Base-by-base conservation (phyloP, 345 rosid species). In the Salix suchowensis region DNA sequence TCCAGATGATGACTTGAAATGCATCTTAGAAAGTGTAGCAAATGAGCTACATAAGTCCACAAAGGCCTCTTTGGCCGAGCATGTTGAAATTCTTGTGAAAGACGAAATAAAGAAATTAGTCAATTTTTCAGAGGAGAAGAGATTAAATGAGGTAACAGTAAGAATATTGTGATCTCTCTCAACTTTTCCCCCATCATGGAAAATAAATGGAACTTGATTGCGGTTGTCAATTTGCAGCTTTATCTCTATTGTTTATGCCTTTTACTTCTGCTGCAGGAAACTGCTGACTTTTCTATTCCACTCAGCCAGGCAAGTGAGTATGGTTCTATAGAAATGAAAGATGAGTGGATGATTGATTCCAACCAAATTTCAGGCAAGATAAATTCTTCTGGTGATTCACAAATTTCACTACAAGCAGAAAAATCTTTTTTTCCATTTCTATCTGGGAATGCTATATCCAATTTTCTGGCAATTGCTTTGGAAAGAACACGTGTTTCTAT, bases 11-110 rank as follows among this genome's bases (percentile, higher is more conserved):
- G 71, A 78, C 68, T 70, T 84, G 61, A 70, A 85, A 36, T 69
- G 81, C 83, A 83, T 92, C 65, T 73, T 85, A 55, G 88, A 83
- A 84, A 77, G 77, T 80, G 87, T 92, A 37, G 90, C 82, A 84
- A 81, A 81, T 60, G 93, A 92, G 84, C 91, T 96, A 77, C 80
- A 87, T 83, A 37, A 76, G 68, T 90, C 92, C 84, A 79, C 86
- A 52, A 81, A 83, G 89, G 74, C 67, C 61, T 76, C 77, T 72
- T 64, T 89, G 83, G 77, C 73, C 55, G 84, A 87, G 23, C 91
- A 89, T 88, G 70, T 81, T 77, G 70, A 83, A 77, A 67, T 10
- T 82, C 85, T 92, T 79, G 77, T 96, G 39, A 68, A 87, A 81
- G 89, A 84, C 73, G 96, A 86, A 82, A 86, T 79, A 6, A 74